phyloP scores from a whole-genome alignment of 345 rosid genomes.

The Citrus maxima region DNA sequence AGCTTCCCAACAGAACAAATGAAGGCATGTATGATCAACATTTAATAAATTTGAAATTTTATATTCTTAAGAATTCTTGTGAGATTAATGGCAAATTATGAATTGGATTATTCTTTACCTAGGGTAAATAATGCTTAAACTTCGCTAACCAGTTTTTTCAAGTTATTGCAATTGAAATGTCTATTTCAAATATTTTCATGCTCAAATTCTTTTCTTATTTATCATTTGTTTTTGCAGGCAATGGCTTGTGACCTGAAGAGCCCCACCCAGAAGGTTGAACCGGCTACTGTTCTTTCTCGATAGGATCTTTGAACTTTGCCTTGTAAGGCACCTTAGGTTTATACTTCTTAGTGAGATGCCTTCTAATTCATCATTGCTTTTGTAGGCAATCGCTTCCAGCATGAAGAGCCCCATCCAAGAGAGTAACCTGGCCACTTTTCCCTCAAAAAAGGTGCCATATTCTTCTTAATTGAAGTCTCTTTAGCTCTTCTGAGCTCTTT shows the following conservation, averaged over 20 bases:
- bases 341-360: background rate
- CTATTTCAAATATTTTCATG: constrained; percentile 2
- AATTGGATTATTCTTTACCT: background rate
- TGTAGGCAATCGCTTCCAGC: constrained; percentile 40
- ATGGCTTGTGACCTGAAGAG: constrained; percentile 16
- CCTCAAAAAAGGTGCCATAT: constrained; percentile 41
- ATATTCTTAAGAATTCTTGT: constrained; percentile 2
- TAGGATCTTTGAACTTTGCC: constrained; percentile 23
- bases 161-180: background rate
- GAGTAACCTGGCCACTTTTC: constrained; percentile 32
- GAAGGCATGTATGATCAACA: constrained; percentile 43
- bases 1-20: constrained; percentile 46
- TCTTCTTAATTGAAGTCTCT: background rate
- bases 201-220: background rate
- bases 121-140: background rate
- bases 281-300: constrained; percentile 7
- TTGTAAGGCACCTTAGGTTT: background rate
- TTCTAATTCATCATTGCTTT: constrained; percentile 8
- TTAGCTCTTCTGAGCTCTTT: background rate
- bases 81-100: background rate
- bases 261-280: constrained; percentile 18
- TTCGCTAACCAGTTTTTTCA: background rate
- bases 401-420: constrained; percentile 33
- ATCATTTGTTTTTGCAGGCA: constrained; percentile 23
- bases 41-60: constrained; percentile 3